These are phyloP conservation scores for Nissolia schottii DNA, from an alignment of 306 rosid genomes.

Conservation along the genomic window DNA sequence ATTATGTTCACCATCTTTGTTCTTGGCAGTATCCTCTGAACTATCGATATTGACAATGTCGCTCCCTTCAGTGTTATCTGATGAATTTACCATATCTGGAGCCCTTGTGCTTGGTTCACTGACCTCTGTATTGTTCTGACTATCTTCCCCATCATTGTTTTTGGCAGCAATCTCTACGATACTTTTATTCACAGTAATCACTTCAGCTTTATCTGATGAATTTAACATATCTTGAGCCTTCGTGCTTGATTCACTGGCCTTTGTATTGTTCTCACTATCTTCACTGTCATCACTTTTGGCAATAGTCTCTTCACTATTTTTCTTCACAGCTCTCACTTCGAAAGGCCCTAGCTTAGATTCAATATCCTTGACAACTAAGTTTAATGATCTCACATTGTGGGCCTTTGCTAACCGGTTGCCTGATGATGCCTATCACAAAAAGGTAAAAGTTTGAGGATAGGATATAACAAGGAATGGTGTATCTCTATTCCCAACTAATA, in stretches of 20 bases:
- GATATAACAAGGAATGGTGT: neutral
- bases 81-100: slow-evolving; percentile 7
- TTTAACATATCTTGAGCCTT: neutral
- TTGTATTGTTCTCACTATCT: neutral
- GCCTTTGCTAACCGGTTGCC: slow-evolving; percentile 38
- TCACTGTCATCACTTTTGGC: neutral
- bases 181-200: neutral
- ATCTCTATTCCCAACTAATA: neutral
- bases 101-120: neutral
- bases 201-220: slow-evolving; percentile 25
- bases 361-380: slow-evolving; percentile 45
- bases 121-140: too few species aligned
- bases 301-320: neutral
- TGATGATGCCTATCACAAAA: slow-evolving; percentile 43
- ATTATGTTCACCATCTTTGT: slow-evolving; percentile 3
- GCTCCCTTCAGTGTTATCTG: slow-evolving; percentile 17
- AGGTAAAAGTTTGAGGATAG: slow-evolving; percentile 7
- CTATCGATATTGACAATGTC: neutral
- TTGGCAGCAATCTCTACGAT: neutral
- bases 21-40: slow-evolving; percentile 8
- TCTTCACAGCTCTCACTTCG: neutral
- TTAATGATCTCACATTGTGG: slow-evolving; percentile 61
- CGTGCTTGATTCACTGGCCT: neutral
- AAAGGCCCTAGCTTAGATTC: slow-evolving; percentile 58
- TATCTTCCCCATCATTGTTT: neutral